A percentile compares a stretch with the other conserved stretches of the same genome.
phyloP scores from a whole-genome alignment of 176 grass and related monocot genomes.

The Puya raimondii region DNA sequence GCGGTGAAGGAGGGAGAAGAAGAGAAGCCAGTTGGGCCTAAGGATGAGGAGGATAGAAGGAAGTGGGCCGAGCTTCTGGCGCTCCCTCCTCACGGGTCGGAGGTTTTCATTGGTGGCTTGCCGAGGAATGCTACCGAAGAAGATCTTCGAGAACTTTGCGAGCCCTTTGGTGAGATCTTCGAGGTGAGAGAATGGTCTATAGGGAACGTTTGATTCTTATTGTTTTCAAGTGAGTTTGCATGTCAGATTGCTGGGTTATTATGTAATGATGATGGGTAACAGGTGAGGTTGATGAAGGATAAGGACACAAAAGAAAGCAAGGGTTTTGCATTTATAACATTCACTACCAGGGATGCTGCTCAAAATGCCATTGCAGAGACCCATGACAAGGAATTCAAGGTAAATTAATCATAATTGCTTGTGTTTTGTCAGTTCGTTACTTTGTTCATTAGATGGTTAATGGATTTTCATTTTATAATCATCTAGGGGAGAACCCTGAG shows the following conservation, averaged over 20 bases:
- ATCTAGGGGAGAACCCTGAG: conserved; percentile 83
- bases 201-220: neutral
- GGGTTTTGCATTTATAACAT: conserved; percentile 84
- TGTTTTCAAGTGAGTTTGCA: neutral
- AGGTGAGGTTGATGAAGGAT: conserved; percentile 90
- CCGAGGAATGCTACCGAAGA: conserved; percentile 60
- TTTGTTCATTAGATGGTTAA: neutral
- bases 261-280: conserved; percentile 16
- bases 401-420: conserved; percentile 5
- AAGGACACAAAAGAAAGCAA: conserved; percentile 89
- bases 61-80: conserved; percentile 75
- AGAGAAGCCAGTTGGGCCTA: conserved; percentile 13
- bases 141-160: conserved; percentile 60
- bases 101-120: conserved; percentile 88
- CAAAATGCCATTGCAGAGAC: conserved; percentile 58
- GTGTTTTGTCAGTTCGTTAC: neutral
- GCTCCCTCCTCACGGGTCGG: conserved; percentile 66
- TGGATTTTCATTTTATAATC: neutral
- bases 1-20: conserved; percentile 24
- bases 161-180: conserved; percentile 61
- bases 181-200: conserved; percentile 36
- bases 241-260: neutral
- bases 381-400: conserved; percentile 92
- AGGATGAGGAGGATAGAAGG: conserved; percentile 63
- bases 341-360: conserved; percentile 43